A percentile compares a stretch with the other conserved stretches of the same genome.
Conservation (phyloP, 441 rosid species). For the Populus trichocarpa region DNA sequence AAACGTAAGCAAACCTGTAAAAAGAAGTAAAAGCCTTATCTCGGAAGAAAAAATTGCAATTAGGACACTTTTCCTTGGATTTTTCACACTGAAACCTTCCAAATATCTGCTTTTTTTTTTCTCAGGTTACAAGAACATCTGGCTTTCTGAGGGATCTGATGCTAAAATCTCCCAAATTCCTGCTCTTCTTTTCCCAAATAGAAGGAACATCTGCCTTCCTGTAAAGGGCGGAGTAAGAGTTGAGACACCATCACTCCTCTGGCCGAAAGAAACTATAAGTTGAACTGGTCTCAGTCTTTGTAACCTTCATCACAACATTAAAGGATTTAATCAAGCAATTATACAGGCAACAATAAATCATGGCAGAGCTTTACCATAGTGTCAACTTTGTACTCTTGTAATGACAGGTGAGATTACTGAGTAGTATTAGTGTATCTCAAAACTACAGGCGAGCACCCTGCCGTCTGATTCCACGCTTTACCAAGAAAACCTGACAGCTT, state of each 20-base stretch:
- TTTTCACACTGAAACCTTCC: background rate
- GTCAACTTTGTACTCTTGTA: background rate
- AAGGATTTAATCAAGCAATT: constrained; percentile 6
- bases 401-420: background rate
- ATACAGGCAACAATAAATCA: constrained; percentile 2
- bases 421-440: background rate
- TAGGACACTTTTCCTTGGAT: background rate
- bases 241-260: constrained; percentile 39
- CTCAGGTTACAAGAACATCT: background rate
- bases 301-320: constrained; percentile 47
- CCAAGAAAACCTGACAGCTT: background rate
- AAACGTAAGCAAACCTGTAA: background rate
- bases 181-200: background rate
- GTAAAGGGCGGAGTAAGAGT: background rate
- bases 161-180: constrained; percentile 7
- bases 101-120: background rate
- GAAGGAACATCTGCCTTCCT: background rate
- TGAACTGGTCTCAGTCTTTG: constrained; percentile 85
- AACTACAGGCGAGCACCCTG: background rate
- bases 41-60: background rate
- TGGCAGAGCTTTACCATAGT: background rate
- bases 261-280: constrained; percentile 60
- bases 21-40: background rate
- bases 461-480: background rate
- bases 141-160: background rate